A percentile compares a stretch with the other conserved stretches of the same genome.
phyloP scores from a whole-genome alignment of 495 filamentous ascomycete genomes.

The Pseudevernia furfuracea region DNA sequence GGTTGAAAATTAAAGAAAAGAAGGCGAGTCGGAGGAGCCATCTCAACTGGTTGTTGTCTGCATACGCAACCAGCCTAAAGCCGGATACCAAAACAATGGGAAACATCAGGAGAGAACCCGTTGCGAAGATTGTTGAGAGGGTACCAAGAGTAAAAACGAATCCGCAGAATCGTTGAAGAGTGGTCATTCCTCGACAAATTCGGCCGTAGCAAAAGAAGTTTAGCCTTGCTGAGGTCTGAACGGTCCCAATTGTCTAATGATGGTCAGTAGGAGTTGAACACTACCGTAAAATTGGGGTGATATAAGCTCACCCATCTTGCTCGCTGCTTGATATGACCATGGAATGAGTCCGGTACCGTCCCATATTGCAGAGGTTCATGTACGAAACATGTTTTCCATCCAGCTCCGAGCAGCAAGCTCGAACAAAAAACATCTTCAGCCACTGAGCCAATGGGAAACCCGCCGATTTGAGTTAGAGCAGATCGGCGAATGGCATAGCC shows the following conservation, averaged over 20 bases:
- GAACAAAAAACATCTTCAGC: constrained; percentile 48
- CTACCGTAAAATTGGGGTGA: not conserved
- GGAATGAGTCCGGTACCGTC: constrained; percentile 42
- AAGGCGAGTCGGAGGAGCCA: constrained; percentile 13
- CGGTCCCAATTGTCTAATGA: constrained; percentile 11
- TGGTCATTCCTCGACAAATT: not conserved
- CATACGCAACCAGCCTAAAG: constrained; percentile 8
- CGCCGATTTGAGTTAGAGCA: constrained; percentile 45
- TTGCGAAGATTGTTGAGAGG: not conserved
- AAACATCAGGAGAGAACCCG: constrained; percentile 3
- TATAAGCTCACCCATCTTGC: constrained; percentile 37
- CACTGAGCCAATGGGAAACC: constrained; percentile 42
- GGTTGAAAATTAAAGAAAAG: constrained; percentile 3
- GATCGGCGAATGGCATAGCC: constrained; percentile 44
- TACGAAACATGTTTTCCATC: constrained; percentile 46
- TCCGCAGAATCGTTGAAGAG: constrained; percentile 7
- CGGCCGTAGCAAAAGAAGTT: constrained; percentile 6
- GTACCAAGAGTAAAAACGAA: constrained; percentile 9
- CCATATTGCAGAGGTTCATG: constrained; percentile 47
- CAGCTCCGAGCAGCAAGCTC: constrained; percentile 40
- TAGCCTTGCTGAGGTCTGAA: constrained; percentile 5
- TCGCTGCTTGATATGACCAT: constrained; percentile 45
- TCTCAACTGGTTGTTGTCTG: not conserved
- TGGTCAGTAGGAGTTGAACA: not conserved
- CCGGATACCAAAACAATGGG: constrained; percentile 8